Conservation (phyloP, 1,139 yeast genomes). For the Arxiozyma slooffiae region DNA sequence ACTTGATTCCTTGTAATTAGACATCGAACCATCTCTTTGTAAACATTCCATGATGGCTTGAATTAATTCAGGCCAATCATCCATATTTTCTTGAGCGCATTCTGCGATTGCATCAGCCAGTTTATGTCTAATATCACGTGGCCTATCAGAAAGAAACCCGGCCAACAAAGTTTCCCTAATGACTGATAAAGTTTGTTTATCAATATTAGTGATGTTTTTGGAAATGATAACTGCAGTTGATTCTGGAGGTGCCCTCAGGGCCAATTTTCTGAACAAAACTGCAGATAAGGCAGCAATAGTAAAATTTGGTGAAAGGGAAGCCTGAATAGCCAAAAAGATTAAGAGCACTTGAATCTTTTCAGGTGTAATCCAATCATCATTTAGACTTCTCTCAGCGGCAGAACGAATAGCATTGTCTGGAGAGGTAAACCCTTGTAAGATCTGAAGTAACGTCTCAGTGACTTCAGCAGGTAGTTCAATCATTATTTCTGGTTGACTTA, state of each 20-base stretch:
- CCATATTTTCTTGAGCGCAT: constrained; percentile 60
- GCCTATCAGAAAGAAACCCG: constrained; percentile 61
- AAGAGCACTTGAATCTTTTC: constrained; percentile 60
- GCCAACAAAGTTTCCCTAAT: constrained; percentile 57
- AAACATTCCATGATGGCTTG: constrained; percentile 67
- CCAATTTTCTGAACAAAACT: constrained; percentile 78
- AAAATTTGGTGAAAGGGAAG: constrained; percentile 35
- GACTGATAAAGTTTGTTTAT: constrained; percentile 49
- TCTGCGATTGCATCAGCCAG: constrained; percentile 91
- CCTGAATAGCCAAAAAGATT: constrained; percentile 73
- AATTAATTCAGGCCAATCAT: constrained; percentile 67
- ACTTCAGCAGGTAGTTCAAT: constrained; percentile 56
- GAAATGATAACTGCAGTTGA: constrained; percentile 51
- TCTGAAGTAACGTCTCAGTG: constrained; percentile 44
- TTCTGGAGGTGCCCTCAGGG: constrained; percentile 51
- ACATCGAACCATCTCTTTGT: constrained; percentile 43
- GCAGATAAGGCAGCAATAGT: constrained; percentile 47
- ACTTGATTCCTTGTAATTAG: constrained; percentile 73
- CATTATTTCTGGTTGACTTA: constrained; percentile 31
- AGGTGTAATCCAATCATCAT: constrained; percentile 61
- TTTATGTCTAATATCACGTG: constrained; percentile 71
- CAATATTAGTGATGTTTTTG: constrained; percentile 64
- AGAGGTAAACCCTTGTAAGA: constrained; percentile 63
- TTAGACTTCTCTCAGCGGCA: constrained; percentile 66
- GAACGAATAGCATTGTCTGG: constrained; percentile 67